A percentile compares a stretch with the other conserved stretches of the same genome.
These are phyloP conservation scores for Aspergillus novoparasiticus DNA, from an alignment of 2,329 filamentous ascomycete genomes.

Conservation along the genomic window DNA sequence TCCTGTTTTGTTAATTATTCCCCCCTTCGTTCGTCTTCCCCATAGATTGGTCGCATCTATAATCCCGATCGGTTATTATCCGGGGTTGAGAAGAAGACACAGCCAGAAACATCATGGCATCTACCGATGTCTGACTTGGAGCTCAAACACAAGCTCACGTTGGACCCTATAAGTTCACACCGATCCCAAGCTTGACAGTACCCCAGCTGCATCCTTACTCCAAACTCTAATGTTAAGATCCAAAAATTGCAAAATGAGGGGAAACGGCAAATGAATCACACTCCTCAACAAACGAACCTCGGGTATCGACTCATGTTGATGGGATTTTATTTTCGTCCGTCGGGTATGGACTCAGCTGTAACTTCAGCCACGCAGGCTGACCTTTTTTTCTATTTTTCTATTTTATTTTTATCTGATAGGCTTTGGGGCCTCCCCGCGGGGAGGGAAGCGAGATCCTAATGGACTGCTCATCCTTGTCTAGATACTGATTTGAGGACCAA, in stretches of 20 bases:
- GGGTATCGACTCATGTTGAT: constrained; percentile 17
- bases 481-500: not conserved
- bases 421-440: constrained; percentile 29
- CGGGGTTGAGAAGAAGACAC: not conserved
- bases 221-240: constrained; percentile 3
- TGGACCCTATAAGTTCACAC: constrained; percentile 4
- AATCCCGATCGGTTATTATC: not conserved
- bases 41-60: not conserved
- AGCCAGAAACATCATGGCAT: not conserved
- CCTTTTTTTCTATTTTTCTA: not conserved
- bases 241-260: constrained; percentile 15
- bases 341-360: not conserved
- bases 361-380: not conserved
- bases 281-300: constrained; percentile 17
- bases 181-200: constrained; percentile 1
- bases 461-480: constrained; percentile 6
- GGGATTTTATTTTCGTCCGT: constrained; percentile 15
- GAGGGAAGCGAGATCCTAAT: constrained; percentile 22
- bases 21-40: too few species aligned
- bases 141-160: not conserved
- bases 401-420: not conserved
- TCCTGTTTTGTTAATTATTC: not conserved
- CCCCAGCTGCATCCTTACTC: constrained; percentile 3
- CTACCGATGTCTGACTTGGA: not conserved
- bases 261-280: constrained; percentile 16